phyloP scores from a whole-genome alignment of 2,329 filamentous ascomycete genomes.

The Hypoxylon sp. region DNA sequence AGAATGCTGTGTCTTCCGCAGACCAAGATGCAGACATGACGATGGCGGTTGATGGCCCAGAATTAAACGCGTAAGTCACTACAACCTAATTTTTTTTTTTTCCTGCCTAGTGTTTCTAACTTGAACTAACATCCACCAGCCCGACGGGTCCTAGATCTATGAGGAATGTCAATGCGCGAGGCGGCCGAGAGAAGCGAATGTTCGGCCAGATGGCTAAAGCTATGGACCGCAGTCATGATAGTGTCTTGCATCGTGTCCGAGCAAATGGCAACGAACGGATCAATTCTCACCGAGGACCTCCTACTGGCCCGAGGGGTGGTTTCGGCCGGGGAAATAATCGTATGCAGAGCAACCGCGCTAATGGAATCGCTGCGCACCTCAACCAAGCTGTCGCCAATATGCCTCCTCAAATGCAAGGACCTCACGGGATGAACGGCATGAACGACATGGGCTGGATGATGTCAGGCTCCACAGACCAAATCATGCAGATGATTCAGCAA shows the following conservation, averaged over 20 bases:
- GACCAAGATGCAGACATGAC: constrained; percentile 81
- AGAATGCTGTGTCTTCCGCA: constrained; percentile 51
- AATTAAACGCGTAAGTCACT: constrained; percentile 70
- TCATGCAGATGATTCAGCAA: constrained; percentile 85
- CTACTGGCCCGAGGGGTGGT: constrained; percentile 76
- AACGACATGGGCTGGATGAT: constrained; percentile 64
- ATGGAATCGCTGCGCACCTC: constrained; percentile 63
- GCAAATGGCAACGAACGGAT: constrained; percentile 82
- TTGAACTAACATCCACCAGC: constrained; percentile 67
- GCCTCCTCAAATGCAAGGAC: constrained; percentile 55
- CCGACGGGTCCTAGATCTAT: constrained; percentile 96
- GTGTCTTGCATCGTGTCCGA: constrained; percentile 84
- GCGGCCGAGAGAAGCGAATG: constrained; percentile 81
- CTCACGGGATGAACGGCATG: constrained; percentile 60
- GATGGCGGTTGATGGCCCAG: constrained; percentile 62
- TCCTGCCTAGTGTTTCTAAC: constrained; percentile 9
- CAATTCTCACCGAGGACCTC: constrained; percentile 80
- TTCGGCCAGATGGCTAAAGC: constrained; percentile 86
- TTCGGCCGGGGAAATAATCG: constrained; percentile 63
- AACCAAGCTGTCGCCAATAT: constrained; percentile 54
- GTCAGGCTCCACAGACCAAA: constrained; percentile 67
- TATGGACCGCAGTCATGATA: constrained; percentile 82
- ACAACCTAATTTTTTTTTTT: constrained; percentile 15
- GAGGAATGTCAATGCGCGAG: constrained; percentile 70
- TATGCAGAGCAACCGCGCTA: constrained; percentile 65